Base-by-base conservation (phyloP, 352 stramenopile genomes). In the Phytophthora quininea region DNA sequence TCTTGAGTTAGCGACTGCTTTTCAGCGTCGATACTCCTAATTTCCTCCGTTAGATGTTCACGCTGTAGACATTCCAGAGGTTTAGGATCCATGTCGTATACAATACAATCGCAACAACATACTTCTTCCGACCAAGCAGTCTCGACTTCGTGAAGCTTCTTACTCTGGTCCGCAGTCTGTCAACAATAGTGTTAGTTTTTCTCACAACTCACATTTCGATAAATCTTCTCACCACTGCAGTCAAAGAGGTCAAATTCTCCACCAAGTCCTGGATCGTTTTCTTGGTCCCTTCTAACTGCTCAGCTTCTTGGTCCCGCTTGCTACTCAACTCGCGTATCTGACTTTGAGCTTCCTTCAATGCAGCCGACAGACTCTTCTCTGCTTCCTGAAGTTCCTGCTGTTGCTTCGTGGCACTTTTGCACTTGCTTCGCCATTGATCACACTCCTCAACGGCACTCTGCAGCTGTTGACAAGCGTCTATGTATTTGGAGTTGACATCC, bases 401-500 rank as follows among this genome's bases (percentile, higher is more conserved):
- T 15, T 77, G 63, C 29, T 66, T 67, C 7, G 74, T 54, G 7
- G 82, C 60, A 45, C 72, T 68, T 29, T 78, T 79, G 58, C 74
- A 72, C 52, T 80, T 54, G n/a, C 55, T n/a, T 74, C 57, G 49
- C 31, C 72, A 3, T 12, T 72, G 43, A 32, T 80, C 57, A 5
- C 69, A 45, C 46, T 69, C 49, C 71, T 76, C 42, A 38, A 66
- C 24, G 73, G 69, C 52, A 27, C 32, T 62, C 40, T 90, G 82
- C 19, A 90, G 29, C 55, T 86, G 66, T 53, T 73, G 54, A 40
- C 61, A 80, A 10, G 78, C 64, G 30, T 86, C 72, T 54, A 93
- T 81, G 52, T 90, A 90, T 66, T 91, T 91, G 33, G 66, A 57
- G 40, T 88, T 90, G 19, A 93, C 49, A 50, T 90, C 74, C 65